Base-by-base conservation (phyloP, 768 basidiomycete genomes). In the Podaxis sp. region DNA sequence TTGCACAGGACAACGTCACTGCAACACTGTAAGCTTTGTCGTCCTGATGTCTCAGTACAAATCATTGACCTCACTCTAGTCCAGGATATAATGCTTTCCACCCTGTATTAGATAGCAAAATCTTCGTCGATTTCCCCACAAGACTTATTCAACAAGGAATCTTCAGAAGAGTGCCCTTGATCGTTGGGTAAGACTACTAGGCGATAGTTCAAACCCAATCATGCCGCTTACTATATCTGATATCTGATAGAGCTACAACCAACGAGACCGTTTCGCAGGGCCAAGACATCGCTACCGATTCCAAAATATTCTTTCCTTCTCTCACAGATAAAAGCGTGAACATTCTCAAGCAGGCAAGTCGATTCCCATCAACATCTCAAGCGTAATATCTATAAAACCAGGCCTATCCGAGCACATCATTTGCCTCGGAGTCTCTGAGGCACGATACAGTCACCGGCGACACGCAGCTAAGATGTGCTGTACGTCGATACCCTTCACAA, bases 191-290 rank as follows among this genome's bases (percentile, higher is more conserved):
- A 22, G 78, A 20, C 44, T 33, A 13, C 38, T 41, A 33, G 6
- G 15, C 22, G n/a, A n/a, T n/a, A n/a, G n/a, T n/a, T n/a, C 22
- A 1, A 2, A 17, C 10, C 40, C 11, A 41, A 3, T 4, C 17
- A 2, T 41, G 11, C 10, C 12, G 11, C 12, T 3, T 10, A 41
- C 12, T 41, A 41, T n/a, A 41, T 41, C 40, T 3, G 5, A 3
- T 2, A 41, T 41, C 2, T 41, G 40, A n/a, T 41, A 78, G 87
- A 2, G 75, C 86, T 0, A 86, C 84, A 2, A 82, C 84, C 8
- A 86, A 89, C 56, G 86, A 89, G 67, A 84, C 87, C 1, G 70
- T 84, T 37, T 77, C 80, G 3, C 74, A 77, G 8, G 80, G 81
- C 2, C 66, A 65, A 15, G 72, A 77, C 56, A 72, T 85, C 40